Evolutionary conservation across 2,329 filamentous ascomycete species (phyloP), one percentile per base, ranked within the genome.

Genomic region (Tolypocladium nubicola): DNA sequence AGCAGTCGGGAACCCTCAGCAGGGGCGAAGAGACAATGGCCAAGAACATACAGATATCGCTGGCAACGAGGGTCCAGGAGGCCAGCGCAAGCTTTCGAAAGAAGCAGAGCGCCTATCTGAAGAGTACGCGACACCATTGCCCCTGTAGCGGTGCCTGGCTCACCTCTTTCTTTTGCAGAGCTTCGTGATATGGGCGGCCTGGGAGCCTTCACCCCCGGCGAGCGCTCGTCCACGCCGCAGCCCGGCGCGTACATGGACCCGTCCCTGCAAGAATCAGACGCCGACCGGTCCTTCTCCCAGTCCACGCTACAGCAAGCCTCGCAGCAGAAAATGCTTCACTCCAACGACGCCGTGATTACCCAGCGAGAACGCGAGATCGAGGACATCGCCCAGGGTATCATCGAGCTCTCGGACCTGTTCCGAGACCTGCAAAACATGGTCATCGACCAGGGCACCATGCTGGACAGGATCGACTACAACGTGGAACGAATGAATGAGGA

Each of bases 321-420:
- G 39, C 83, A 88, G 56, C 82, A 85, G 66, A 82, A 81, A 63
- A 80, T 83, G 57, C 75, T 88, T 37, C 83, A 86, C 58, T 87
- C 86, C 58, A 91, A 95, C 67, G 93, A 97, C 68, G 79, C 86
- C 3, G 84, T 84, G 41, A 97, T 99, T 64, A 83, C 87, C 60
- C 94, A 97, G 71, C 89, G 94, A 61, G 94, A 99, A 73, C 86
- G 89, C 45, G 94, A 97, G 72, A 99, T 99, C 66, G 95, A 96
- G 68, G 92, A 97, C 65, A 99, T 99, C 61, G 94, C 94, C 2
- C 92, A 97, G 70, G 93, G 94, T 58, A 97, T 99, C 72, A 97
- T 99, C 67, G 93, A 97, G 69, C 78, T 99, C 9, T 90, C 93
- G 4, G 94, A 97, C 70, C 90, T 99, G 54, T 99, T 99, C 76